phyloP scores from a whole-genome alignment of 352 stramenopile species.

The Pythium apleroticum region DNA sequence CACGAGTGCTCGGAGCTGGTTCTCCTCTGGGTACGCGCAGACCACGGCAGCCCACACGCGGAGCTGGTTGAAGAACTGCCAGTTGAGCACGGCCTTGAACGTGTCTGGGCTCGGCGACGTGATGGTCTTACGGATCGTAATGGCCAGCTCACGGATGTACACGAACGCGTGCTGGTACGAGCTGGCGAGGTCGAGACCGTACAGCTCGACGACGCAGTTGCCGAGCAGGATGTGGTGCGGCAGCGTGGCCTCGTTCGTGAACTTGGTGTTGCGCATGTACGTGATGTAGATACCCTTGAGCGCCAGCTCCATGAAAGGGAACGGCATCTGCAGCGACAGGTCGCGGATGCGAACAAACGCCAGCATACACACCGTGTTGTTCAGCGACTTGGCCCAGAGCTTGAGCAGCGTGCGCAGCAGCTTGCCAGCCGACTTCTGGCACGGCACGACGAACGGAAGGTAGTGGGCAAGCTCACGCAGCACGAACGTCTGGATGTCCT shows the following conservation, averaged over 20 bases:
- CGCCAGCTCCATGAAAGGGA: slow-evolving; percentile 95
- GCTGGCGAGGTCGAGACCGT: slow-evolving; percentile 93
- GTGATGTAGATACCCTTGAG: slow-evolving; percentile 96
- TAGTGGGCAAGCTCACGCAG: slow-evolving; percentile 80
- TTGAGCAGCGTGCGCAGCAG: slow-evolving; percentile 85
- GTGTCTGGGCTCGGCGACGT: slow-evolving; percentile 91
- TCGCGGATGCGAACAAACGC: slow-evolving; percentile 96
- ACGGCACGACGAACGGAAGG: slow-evolving; percentile 66
- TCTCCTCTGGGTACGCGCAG: slow-evolving; percentile 80
- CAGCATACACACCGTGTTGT: slow-evolving; percentile 86
- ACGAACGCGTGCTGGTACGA: slow-evolving; percentile 99
- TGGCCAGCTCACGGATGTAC: slow-evolving; percentile 98
- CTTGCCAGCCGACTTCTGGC: slow-evolving; percentile 58
- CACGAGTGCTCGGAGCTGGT: slow-evolving; percentile 91
- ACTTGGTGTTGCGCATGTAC: slow-evolving; percentile 96
- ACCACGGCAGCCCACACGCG: slow-evolving; percentile 97
- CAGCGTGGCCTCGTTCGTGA: slow-evolving; percentile 88
- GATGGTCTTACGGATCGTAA: slow-evolving; percentile 96
- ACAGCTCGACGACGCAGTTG: slow-evolving; percentile 99
- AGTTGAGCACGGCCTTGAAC: slow-evolving; percentile 92
- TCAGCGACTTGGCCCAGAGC: slow-evolving; percentile 84
- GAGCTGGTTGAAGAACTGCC: slow-evolving; percentile 98
- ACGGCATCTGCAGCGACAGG: slow-evolving; percentile 92
- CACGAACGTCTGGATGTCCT: slow-evolving; percentile 83
- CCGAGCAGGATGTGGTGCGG: slow-evolving; percentile 90